Evolutionary conservation across 257 asterid genomes (phyloP).

Genomic region (Cinchona pubescens): DNA sequence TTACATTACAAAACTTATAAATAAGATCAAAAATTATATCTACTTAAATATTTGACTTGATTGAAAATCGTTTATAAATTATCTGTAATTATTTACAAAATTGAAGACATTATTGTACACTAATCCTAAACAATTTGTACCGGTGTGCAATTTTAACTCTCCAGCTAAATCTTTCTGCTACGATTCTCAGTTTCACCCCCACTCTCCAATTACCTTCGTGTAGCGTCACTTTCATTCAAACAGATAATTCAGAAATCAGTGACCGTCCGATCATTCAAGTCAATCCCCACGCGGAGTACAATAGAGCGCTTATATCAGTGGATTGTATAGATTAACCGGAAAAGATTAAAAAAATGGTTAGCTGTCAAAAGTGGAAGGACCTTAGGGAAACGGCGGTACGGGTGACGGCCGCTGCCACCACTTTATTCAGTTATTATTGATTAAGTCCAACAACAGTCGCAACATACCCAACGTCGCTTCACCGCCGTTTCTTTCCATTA

Average conservation of each 20-base stretch:
- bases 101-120: too few species aligned
- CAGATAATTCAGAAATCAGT: neutral
- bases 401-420: slow-evolving; percentile 25
- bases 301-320: too few species aligned
- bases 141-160: too few species aligned
- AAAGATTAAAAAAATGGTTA: neutral
- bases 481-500: slow-evolving; percentile 60
- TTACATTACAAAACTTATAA: too few species aligned
- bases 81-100: too few species aligned
- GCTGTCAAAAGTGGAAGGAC: neutral
- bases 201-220: neutral
- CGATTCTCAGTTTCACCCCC: too few species aligned
- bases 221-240: neutral
- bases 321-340: neutral
- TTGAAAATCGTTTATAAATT: too few species aligned
- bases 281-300: neutral
- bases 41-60: too few species aligned
- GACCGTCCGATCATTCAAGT: too few species aligned
- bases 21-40: too few species aligned
- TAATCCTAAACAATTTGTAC: too few species aligned
- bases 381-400: slow-evolving; percentile 16
- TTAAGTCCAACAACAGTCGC: neutral
- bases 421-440: slow-evolving; percentile 4
- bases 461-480: slow-evolving; percentile 69
- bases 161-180: too few species aligned